phyloP scores from a whole-genome alignment of 2,329 filamentous ascomycete genomes.

The Aspergillus fijiensis region DNA sequence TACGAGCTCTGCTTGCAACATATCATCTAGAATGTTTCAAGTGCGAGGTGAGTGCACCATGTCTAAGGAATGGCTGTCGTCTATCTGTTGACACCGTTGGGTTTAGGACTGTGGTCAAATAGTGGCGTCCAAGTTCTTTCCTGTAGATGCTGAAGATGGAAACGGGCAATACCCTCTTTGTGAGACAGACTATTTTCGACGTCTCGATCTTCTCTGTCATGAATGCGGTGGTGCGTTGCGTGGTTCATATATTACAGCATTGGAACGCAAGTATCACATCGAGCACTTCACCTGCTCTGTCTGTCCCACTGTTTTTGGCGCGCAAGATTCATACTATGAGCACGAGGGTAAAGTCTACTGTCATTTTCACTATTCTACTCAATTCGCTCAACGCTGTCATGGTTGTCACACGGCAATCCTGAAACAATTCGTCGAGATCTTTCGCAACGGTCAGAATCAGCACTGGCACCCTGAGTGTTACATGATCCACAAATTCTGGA shows the following conservation, averaged over 20 bases:
- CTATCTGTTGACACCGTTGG: constrained; percentile 21
- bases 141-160: constrained; percentile 85
- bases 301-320: constrained; percentile 95
- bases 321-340: constrained; percentile 98
- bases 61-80: neutral
- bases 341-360: constrained; percentile 96
- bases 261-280: constrained; percentile 98
- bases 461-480: constrained; percentile 99
- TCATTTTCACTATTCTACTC: constrained; percentile 97
- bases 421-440: constrained; percentile 99
- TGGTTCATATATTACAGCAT: constrained; percentile 95
- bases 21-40: constrained; percentile 98
- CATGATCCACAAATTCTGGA: constrained; percentile 99
- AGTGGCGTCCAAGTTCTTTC: constrained; percentile 98
- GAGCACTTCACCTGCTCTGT: constrained; percentile 98
- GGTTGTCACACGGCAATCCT: constrained; percentile 96
- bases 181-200: constrained; percentile 95
- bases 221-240: constrained; percentile 89
- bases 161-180: constrained; percentile 86
- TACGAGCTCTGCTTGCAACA: constrained; percentile 86
- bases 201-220: constrained; percentile 85
- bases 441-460: constrained; percentile 94
- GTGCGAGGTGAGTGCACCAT: constrained; percentile 69
- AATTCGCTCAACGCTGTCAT: constrained; percentile 93
- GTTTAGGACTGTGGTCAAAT: constrained; percentile 90